A percentile compares a stretch with the other conserved stretches of the same genome.
Conservation (phyloP, 768 basidiomycete genomes). For the Leccinum broughii region DNA sequence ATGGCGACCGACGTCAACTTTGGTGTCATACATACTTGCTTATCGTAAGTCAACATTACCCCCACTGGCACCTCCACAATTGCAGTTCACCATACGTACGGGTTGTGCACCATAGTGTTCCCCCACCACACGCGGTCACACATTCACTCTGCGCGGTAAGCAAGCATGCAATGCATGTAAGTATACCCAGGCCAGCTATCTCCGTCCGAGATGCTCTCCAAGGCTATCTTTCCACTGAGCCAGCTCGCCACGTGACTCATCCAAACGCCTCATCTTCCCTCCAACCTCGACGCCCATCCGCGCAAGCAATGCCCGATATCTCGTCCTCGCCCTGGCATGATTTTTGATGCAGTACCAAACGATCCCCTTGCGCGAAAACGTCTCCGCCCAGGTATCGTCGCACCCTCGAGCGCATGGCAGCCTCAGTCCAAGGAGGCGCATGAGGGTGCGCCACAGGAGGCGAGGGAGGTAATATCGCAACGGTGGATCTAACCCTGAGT, state of each 20-base stretch:
- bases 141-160: neutral
- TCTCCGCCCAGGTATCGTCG: slow-evolving; percentile 38
- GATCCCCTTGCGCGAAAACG: slow-evolving; percentile 49
- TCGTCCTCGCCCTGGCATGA: slow-evolving; percentile 31
- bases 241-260: slow-evolving; percentile 51
- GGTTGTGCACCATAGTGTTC: too few relatives aligned
- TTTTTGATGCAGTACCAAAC: slow-evolving; percentile 50
- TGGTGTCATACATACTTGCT: too few relatives aligned
- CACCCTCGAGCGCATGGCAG: slow-evolving; percentile 53
- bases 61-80: neutral
- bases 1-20: too few relatives aligned
- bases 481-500: slow-evolving; percentile 70
- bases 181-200: slow-evolving; percentile 5
- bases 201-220: slow-evolving; percentile 8
- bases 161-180: neutral
- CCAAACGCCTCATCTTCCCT: slow-evolving; percentile 47
- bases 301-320: slow-evolving; percentile 19
- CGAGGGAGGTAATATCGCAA: slow-evolving; percentile 62
- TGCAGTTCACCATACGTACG: too few relatives aligned
- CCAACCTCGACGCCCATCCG: slow-evolving; percentile 29
- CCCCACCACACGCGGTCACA: neutral
- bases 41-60: neutral
- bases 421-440: slow-evolving; percentile 39
- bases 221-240: slow-evolving; percentile 37
- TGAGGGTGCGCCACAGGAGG: slow-evolving; percentile 51